phyloP scores from a whole-genome alignment of 495 filamentous ascomycete genomes.

The Penicillium psychrofluorescens region DNA sequence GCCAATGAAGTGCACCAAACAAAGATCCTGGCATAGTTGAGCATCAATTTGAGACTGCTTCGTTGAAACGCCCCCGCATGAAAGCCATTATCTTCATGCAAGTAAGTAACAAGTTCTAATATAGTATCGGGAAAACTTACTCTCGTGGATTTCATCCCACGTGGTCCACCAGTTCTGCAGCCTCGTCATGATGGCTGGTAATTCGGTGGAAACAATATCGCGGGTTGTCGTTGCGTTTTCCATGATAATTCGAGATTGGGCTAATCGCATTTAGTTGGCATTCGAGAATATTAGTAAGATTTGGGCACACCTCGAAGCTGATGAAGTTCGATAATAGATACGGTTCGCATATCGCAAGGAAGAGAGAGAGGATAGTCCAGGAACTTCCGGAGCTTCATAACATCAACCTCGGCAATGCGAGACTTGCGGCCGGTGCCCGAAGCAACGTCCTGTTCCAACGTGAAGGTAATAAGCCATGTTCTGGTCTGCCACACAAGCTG shows the following conservation, averaged over 20 bases:
- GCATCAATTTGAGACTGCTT: conserved; percentile 32
- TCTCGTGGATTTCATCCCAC: conserved; percentile 39
- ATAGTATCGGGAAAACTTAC: conserved; percentile 11
- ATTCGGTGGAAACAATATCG: conserved; percentile 23
- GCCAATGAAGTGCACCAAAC: conserved; percentile 30
- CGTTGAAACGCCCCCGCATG: conserved; percentile 36
- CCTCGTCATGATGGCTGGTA: conserved; percentile 30
- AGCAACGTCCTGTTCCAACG: conserved; percentile 34
- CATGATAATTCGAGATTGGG: conserved; percentile 24
- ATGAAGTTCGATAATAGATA: conserved; percentile 36
- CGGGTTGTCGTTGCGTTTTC: conserved; percentile 21
- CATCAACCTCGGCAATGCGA: conserved; percentile 32
- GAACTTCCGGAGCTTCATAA: conserved; percentile 30
- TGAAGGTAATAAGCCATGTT: conserved; percentile 38
- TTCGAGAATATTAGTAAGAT: neutral
- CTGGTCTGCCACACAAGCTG: conserved; percentile 36
- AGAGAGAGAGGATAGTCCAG: conserved; percentile 36
- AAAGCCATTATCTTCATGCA: conserved; percentile 27
- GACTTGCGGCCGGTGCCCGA: conserved; percentile 38
- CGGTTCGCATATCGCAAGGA: conserved; percentile 35
- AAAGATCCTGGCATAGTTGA: conserved; percentile 34
- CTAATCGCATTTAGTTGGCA: conserved; percentile 3
- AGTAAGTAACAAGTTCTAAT: neutral
- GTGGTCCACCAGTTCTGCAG: conserved; percentile 33
- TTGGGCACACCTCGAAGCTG: conserved; percentile 26